Percentiles rank a stretch among this genome's conserved stretches.
phyloP scores from a whole-genome alignment of 2,329 filamentous ascomycete species.

The Diaporthe sp. region DNA sequence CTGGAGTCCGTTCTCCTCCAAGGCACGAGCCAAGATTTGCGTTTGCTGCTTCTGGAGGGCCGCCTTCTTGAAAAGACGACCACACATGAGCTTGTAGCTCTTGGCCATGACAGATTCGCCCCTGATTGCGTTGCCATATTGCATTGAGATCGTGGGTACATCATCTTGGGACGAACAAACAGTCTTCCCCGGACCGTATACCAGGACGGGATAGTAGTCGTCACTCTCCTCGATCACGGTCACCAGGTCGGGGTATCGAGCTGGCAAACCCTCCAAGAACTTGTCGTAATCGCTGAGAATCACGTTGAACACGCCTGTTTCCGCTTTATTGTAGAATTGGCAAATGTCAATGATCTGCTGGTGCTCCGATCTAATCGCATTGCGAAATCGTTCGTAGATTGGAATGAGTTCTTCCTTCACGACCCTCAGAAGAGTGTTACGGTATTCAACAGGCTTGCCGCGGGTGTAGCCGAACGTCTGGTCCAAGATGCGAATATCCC shows the following conservation, averaged over 20 bases:
- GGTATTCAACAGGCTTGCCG: not conserved
- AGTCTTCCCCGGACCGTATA: not conserved
- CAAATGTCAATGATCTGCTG: not conserved
- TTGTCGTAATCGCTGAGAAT: not conserved
- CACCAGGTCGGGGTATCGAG: not conserved
- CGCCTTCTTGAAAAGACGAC: not conserved
- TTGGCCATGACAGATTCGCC: not conserved
- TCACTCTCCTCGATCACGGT: not conserved
- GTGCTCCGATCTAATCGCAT: fast-evolving
- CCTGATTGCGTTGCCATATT: not conserved
- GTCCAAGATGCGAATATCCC: fast-evolving
- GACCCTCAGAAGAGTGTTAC: not conserved
- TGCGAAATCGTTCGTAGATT: not conserved
- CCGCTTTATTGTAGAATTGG: not conserved
- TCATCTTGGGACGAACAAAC: fast-evolving
- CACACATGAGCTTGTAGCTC: not conserved
- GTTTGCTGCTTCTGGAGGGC: not conserved
- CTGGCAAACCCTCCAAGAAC: not conserved
- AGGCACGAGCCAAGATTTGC: not conserved
- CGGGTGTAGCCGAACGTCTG: fast-evolving
- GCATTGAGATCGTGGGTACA: fast-evolving
- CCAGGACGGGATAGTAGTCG: not conserved
- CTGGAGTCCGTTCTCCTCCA: not conserved
- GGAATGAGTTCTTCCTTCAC: not conserved
- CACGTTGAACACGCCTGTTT: not conserved